Percentiles rank a stretch among this genome's conserved stretches.
Conservation (phyloP, 306 rosid species). For the Leucaena leucocephala region DNA sequence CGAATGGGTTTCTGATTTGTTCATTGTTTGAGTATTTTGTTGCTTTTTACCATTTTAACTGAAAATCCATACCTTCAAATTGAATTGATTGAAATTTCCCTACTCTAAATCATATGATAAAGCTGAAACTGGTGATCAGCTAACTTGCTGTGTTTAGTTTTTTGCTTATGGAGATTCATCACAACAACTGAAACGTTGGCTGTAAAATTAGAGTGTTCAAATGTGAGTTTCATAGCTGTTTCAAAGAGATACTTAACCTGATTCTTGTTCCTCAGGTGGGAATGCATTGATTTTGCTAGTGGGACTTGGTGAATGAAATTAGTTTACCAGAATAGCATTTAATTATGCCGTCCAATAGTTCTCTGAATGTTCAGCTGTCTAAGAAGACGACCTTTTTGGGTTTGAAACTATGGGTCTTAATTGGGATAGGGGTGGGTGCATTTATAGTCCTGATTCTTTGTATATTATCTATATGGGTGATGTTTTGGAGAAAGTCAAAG, state of each 20-base stretch:
- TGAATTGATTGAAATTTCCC: slow-evolving; percentile 14
- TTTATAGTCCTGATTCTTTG: slow-evolving; percentile 78
- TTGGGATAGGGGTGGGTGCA: slow-evolving; percentile 82
- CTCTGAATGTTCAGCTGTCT: slow-evolving; percentile 69
- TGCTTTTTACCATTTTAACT: slow-evolving; percentile 13
- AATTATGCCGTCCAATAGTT: slow-evolving; percentile 59
- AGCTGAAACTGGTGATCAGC: slow-evolving; percentile 19
- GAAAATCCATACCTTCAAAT: slow-evolving; percentile 21
- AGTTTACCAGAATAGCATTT: slow-evolving; percentile 37
- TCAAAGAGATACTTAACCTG: slow-evolving; percentile 37
- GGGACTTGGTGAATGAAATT: slow-evolving; percentile 39
- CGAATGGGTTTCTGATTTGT: slow-evolving; percentile 29
- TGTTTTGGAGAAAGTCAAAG: slow-evolving; percentile 78
- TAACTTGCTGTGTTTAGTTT: neutral
- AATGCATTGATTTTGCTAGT: slow-evolving; percentile 49
- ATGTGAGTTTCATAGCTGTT: slow-evolving; percentile 8
- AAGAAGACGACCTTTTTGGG: slow-evolving; percentile 76
- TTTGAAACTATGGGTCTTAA: slow-evolving; percentile 79
- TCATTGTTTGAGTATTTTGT: slow-evolving; percentile 1
- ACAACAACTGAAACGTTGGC: slow-evolving; percentile 20
- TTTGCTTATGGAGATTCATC: slow-evolving; percentile 5
- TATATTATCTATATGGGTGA: slow-evolving; percentile 73
- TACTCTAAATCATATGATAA: slow-evolving; percentile 17
- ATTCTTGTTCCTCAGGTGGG: slow-evolving; percentile 50
- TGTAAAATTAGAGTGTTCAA: slow-evolving; percentile 23